Base-by-base conservation (phyloP, 768 basidiomycete genomes). In the Rhodosporidiobolus sp. region DNA sequence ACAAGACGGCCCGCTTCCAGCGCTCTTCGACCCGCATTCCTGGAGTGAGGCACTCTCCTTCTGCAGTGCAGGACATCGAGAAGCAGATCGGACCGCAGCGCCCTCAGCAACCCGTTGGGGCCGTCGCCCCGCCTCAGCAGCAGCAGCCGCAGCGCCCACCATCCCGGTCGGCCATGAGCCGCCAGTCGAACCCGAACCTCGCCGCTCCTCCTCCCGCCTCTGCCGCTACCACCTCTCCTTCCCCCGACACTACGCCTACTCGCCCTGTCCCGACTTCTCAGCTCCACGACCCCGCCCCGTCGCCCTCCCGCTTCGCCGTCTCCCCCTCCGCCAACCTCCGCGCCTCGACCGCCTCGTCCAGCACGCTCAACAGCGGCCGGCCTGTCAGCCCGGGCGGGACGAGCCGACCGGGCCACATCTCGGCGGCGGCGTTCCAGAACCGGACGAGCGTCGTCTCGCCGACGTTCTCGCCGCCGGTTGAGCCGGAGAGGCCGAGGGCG, bases 1-100 rank as follows among this genome's bases (percentile, higher is more conserved):
- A 67, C 67, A 68, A 63, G 59, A 60, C 61, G 1, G 78, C 78
- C 12, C 71, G 68, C 20, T 79, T 77, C 69, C n/a, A 65, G 9
- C 74, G 78, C 46, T 76, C 73, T 19, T 71, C 74, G n/a, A 74
- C 77, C 0, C 70, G 73, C 4, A 49, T 65, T 7, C 67, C 68
- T 12, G 71, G 70, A n/a, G 65, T 71, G 26, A 70, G 52, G 60
- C 72, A 74, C 58, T 69, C 70, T 3, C 75, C 73, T 7, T 67
- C 70, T 0, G 61, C 65, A 1, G 66, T 77, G 22, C 60, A 67
- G 35, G 72, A 76, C 49, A 75, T 77, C 43, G 54, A 69, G 2
- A 28, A 62, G 3, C 59, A 64, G 8, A 57, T 77, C n/a, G 62
- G 58, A 26, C 65, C 73, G 34, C 55, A 59, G n/a, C 50, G n/a